A percentile compares a stretch with the other conserved stretches of the same genome.
Conservation (phyloP, 75 land plant species). For the Ceratopteris richardii region DNA sequence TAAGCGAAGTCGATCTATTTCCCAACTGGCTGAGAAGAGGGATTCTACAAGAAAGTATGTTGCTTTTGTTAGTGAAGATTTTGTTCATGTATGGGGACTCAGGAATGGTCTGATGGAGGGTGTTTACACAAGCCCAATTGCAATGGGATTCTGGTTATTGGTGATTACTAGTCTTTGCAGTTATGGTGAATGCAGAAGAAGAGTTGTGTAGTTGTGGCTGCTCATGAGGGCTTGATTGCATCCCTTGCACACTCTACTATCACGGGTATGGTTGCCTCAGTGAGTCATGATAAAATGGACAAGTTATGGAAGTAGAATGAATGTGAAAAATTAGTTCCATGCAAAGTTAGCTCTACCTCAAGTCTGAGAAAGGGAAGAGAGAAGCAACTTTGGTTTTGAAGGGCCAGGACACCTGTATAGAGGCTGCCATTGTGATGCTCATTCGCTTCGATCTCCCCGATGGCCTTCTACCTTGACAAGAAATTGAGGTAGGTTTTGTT, state of each 20-base stretch:
- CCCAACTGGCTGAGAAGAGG: no score
- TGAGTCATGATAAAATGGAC: conserved; percentile 83
- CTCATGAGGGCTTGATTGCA: conserved; percentile 71
- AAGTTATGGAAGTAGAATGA: conserved; percentile 87
- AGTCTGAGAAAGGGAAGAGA: no score
- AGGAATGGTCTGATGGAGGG: conserved; percentile 58
- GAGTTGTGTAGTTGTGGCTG: conserved; percentile 69
- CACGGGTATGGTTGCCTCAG: conserved; percentile 84
- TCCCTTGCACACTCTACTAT: conserved; percentile 64
- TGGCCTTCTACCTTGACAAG: no score
- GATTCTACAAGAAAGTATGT: conserved; percentile 57
- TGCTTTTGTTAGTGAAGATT: conserved; percentile 90
- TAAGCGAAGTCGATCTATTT: no score
- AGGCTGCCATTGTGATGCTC: no score
- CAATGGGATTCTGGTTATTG: conserved; percentile 67
- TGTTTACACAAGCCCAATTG: conserved; percentile 63
- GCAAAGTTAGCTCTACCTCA: no score
- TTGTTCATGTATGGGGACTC: conserved; percentile 70
- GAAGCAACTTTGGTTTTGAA: no score
- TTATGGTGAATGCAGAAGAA: conserved; percentile 75
- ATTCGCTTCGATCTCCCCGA: no score
- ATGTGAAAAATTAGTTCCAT: no score
- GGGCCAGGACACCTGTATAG: no score
- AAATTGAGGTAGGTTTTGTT: no score
- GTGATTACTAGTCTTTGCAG: conserved; percentile 71